Conservation (phyloP, 2,329 filamentous ascomycete species). For the Bisporella sp. region DNA sequence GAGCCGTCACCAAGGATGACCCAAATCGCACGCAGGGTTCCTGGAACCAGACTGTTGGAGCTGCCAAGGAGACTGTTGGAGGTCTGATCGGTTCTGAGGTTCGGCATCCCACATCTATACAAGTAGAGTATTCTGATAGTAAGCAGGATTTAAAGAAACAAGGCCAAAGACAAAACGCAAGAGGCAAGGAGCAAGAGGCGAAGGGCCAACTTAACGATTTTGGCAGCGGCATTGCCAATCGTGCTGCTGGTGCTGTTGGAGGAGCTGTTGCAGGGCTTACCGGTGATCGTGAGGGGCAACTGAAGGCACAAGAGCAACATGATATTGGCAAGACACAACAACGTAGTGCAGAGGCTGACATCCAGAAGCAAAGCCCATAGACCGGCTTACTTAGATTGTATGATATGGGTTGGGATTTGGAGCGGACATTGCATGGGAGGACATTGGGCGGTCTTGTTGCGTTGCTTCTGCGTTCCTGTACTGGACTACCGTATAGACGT, state of each 20-base stretch:
- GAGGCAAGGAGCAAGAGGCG: slow-evolving; percentile 76
- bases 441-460: not conserved
- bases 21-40: slow-evolving; percentile 63
- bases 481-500: too few species aligned
- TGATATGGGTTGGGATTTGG: not conserved
- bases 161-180: slow-evolving; percentile 70
- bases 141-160: slow-evolving; percentile 58
- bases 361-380: slow-evolving; percentile 51
- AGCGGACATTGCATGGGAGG: too few species aligned
- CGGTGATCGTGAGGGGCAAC: slow-evolving; percentile 60
- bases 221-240: slow-evolving; percentile 57
- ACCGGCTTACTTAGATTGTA: not conserved
- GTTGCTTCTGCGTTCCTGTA: not conserved
- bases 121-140: not conserved
- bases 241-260: slow-evolving; percentile 66
- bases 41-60: slow-evolving; percentile 87
- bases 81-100: slow-evolving; percentile 68
- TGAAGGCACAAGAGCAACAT: slow-evolving; percentile 59
- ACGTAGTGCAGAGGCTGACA: slow-evolving; percentile 74
- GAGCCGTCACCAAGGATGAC: slow-evolving; percentile 65
- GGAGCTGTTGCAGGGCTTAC: slow-evolving; percentile 64
- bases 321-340: slow-evolving; percentile 79
- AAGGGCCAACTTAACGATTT: slow-evolving; percentile 74
- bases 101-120: slow-evolving; percentile 15
- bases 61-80: slow-evolving; percentile 75